A percentile compares a stretch with the other conserved stretches of the same genome.
phyloP scores from a whole-genome alignment of 306 rosid species.

The Pyrus communis region DNA sequence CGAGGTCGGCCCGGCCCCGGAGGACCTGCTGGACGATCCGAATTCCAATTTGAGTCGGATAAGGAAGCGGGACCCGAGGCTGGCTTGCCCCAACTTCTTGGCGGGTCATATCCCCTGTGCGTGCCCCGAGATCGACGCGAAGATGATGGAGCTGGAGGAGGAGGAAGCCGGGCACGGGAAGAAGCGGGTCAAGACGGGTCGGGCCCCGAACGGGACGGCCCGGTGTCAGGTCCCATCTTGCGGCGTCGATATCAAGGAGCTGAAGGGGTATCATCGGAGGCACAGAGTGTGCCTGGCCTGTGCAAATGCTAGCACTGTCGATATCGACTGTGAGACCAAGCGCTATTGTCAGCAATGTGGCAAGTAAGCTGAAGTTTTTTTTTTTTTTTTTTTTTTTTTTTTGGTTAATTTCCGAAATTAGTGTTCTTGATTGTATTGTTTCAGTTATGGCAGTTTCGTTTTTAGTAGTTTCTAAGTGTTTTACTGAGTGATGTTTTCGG shows the following conservation, averaged over 20 bases:
- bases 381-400: not conserved
- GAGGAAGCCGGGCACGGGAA: constrained; percentile 55
- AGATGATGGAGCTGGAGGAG: constrained; percentile 38
- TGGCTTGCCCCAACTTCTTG: constrained; percentile 70
- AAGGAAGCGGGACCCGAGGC: constrained; percentile 87
- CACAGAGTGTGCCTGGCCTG: constrained; percentile 88
- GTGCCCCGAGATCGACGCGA: constrained; percentile 81
- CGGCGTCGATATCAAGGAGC: constrained; percentile 67
- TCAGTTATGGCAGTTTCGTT: not conserved
- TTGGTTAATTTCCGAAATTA: not conserved
- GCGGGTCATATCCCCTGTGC: constrained; percentile 94
- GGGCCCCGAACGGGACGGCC: constrained; percentile 32
- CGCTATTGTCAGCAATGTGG: constrained; percentile 99
- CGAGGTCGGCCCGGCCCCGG: constrained; percentile 3
- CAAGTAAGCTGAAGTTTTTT: constrained; percentile 47
- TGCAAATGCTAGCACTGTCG: constrained; percentile 60
- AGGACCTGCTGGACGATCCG: not conserved
- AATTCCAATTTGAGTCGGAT: constrained; percentile 15
- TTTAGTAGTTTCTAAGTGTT: not conserved
- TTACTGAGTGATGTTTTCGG: not conserved
- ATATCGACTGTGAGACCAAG: constrained; percentile 51
- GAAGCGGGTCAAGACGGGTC: constrained; percentile 50
- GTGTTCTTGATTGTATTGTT: not conserved
- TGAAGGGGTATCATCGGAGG: constrained; percentile 82
- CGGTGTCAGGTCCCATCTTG: constrained; percentile 90